phyloP scores from a whole-genome alignment of 2,329 filamentous ascomycete genomes.

The Pseudogymnoascus sp. region DNA sequence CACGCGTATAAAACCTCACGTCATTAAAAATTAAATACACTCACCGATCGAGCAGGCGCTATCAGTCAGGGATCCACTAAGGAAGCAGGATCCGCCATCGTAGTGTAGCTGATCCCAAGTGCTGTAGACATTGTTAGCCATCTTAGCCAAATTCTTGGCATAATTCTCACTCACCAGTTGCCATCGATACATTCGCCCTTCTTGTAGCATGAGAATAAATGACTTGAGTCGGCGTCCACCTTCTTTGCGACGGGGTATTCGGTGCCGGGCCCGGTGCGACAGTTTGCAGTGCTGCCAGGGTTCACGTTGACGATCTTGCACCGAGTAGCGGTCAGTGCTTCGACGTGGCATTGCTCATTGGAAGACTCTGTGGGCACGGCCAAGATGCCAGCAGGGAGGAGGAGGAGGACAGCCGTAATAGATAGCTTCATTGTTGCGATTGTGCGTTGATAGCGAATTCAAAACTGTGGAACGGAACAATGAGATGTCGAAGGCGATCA shows the following conservation, averaged over 20 bases:
- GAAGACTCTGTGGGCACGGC: not conserved
- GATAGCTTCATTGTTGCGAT: not conserved
- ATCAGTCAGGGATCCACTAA: not conserved
- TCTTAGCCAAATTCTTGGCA: not conserved
- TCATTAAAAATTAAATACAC: not conserved
- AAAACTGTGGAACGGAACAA: not conserved
- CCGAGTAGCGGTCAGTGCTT: not conserved
- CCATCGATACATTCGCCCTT: not conserved
- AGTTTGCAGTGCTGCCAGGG: not conserved
- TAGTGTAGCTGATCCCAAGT: conserved; percentile 1
- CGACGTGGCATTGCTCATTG: not conserved
- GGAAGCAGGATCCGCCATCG: not conserved
- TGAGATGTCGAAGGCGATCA: not conserved
- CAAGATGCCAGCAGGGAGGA: not conserved
- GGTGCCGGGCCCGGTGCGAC: not conserved
- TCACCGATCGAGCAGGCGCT: not conserved
- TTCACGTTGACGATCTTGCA: not conserved
- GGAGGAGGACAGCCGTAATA: not conserved
- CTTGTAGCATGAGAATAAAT: not conserved
- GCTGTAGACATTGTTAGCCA: not conserved
- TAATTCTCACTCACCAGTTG: not conserved
- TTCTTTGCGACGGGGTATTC: not conserved
- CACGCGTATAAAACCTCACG: not conserved
- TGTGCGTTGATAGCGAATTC: not conserved
- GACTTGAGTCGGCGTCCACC: not conserved